Conservation (phyloP, 768 basidiomycete genomes). For the Suillus spraguei region DNA sequence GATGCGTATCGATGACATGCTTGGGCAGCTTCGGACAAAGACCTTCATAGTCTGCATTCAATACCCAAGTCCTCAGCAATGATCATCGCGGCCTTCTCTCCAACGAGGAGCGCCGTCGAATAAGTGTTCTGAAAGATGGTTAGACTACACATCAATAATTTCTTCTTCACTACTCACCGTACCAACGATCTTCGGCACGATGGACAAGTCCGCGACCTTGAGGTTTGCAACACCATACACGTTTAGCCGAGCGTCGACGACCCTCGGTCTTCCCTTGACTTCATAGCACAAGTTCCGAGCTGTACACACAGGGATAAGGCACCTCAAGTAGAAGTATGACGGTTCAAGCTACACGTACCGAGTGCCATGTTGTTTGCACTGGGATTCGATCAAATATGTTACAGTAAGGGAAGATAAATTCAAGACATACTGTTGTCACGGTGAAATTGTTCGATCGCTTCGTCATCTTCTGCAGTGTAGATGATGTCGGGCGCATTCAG, state of each 20-base stretch:
- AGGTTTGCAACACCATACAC: conserved; percentile 18
- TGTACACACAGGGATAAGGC: conserved; percentile 20
- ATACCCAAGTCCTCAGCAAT: conserved; percentile 56
- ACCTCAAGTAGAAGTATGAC: not conserved
- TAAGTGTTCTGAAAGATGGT: conserved; percentile 39
- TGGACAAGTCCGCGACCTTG: conserved; percentile 20
- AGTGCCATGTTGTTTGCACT: conserved; percentile 39
- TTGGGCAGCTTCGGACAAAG: not conserved
- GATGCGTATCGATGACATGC: not conserved
- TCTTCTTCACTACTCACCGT: conserved; percentile 21
- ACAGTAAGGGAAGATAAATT: not conserved
- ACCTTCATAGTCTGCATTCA: not conserved
- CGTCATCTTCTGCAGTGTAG: conserved; percentile 38
- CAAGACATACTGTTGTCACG: conserved; percentile 21
- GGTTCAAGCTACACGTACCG: conserved; percentile 23
- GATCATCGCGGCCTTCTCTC: conserved; percentile 63
- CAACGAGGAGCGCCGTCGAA: conserved; percentile 46
- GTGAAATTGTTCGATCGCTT: conserved; percentile 34
- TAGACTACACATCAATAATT: not conserved
- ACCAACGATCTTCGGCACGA: conserved; percentile 33
- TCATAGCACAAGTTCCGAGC: conserved; percentile 73
- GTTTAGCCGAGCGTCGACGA: conserved; percentile 18
- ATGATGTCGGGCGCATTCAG: conserved; percentile 33
- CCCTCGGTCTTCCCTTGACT: conserved; percentile 48
- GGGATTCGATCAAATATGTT: not conserved